phyloP scores from a whole-genome alignment of 2,329 filamentous ascomycete species.

The Cyanodermella asteris region DNA sequence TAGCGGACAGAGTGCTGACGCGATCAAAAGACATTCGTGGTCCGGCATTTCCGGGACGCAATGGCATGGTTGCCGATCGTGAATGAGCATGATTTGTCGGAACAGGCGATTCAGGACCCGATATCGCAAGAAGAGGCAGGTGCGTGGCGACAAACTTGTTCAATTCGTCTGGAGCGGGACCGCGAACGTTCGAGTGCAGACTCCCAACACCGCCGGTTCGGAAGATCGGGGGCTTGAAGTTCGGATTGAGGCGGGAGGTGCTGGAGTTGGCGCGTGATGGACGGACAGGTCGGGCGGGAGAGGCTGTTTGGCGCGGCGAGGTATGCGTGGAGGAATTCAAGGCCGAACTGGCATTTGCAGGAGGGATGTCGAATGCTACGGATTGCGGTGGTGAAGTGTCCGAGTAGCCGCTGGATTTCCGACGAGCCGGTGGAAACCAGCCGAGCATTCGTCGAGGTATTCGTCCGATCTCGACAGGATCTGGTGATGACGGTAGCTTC shows the following conservation, averaged over 20 bases:
- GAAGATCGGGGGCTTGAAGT: slow-evolving; percentile 41
- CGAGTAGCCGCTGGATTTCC: slow-evolving; percentile 51
- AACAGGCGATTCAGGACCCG: slow-evolving; percentile 55
- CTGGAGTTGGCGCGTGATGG: slow-evolving; percentile 11
- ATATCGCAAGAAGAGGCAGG: too few species aligned
- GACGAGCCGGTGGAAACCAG: slow-evolving; percentile 75
- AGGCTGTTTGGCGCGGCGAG: slow-evolving; percentile 14
- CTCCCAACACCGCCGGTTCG: slow-evolving; percentile 79
- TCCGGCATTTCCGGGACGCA: too few species aligned
- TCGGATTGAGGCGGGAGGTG: too few species aligned
- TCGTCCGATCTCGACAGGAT: slow-evolving; percentile 66
- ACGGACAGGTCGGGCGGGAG: slow-evolving; percentile 12
- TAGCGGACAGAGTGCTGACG: slow-evolving; percentile 13
- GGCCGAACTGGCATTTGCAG: too few species aligned
- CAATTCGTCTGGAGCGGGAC: slow-evolving; percentile 58
- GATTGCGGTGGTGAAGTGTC: too few species aligned
- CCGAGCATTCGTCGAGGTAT: slow-evolving; percentile 62
- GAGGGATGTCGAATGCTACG: slow-evolving; percentile 47
- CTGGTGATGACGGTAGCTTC: slow-evolving; percentile 45
- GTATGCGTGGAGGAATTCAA: slow-evolving; percentile 34
- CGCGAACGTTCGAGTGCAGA: slow-evolving; percentile 45
- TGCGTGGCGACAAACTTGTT: slow-evolving; percentile 72
- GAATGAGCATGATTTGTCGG: slow-evolving; percentile 40
- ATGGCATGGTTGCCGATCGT: slow-evolving; percentile 19
- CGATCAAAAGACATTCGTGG: slow-evolving; percentile 16